Evolutionary conservation across 768 basidiomycete genomes (phyloP), one percentile per base, ranked within the genome.

Genomic region (Boletus huronensis): DNA sequence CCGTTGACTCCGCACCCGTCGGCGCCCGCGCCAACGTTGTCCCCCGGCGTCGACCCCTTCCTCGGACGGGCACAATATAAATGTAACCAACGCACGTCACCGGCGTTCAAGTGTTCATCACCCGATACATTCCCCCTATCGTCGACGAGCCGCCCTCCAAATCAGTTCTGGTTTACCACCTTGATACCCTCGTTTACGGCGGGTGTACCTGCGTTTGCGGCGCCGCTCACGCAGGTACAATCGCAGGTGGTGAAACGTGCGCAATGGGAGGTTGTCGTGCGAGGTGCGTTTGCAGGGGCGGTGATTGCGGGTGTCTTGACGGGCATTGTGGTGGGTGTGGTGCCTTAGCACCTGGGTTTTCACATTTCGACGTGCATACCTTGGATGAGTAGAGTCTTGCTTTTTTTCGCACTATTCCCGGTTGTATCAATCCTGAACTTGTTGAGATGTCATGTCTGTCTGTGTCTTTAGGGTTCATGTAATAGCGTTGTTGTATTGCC

Each of bases 211-310:
- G 82, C 87, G 41, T 91, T 91, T 58, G 79, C 82, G 19, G 72
- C 80, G 21, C 86, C 88, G 31, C 71, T 92, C 53, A 90, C 90
- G 40, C 78, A 76, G 38, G 75, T 92, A 21, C 75, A 87, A 47
- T 87, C 80, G 55, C 84, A 87, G 16, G 76, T 85, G 52, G 82
- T 91, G 48, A 78, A 81, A 48, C 78, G 90, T n/a, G 88, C 82
- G 3, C 90, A 93, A 61, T 92, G 90, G 90, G 88, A 91, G 70
- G 85, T 92, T 28, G 87, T 91, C 29, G 73, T 87, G 26, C 75
- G 87, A 35, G 85, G 84, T 3, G 76, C 74, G 41, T 28, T 73
- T 0, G 59, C 83, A 10, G 82, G 81, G 0, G 70, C 81, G 23
- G 26, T 85, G 14, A 50, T 74, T 1, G 66, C 72, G 17, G 56